Evolutionary conservation across 768 basidiomycete genomes (phyloP), one percentile per base, ranked within the genome.

Genomic region (Serendipita vermifera): DNA sequence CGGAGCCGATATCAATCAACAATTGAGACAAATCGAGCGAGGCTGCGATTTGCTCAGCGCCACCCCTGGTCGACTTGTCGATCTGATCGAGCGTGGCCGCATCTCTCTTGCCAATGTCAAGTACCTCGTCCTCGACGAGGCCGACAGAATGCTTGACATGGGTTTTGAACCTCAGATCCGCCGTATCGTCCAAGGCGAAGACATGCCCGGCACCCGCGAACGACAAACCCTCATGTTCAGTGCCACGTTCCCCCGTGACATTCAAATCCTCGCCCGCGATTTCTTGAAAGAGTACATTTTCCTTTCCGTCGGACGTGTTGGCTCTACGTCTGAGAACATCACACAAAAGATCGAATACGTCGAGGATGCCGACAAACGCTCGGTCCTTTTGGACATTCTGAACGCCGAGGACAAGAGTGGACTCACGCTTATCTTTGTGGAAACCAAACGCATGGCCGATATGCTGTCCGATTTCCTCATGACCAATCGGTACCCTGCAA

Each of bases 71-170:
- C 94, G 96, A 69, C 85, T 98, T 41, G 93, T 98, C 60, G 96
- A 99, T 72, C 77, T 99, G 59, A 94, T 99, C 63, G 96, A 99
- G 73, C 87, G 96, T 64, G 96, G 96, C 11, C 81, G 88, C 58
- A 97, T 99, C 76, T 90, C 87, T 66, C 79, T 99, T 59, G 81
- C 89, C 62, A 97, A 97, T 72, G 84, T 99, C 74, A 85, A 89
- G 64, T 98, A 96, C 71, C 85, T 99, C 57, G 96, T 99, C 26
- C 84, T 99, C 55, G 96, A 99, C 65, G 96, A 99, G 74, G 96
- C 96, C 59, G 96, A 99, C 76, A 87, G 96, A 65, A 99, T 99
- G 96, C 80, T 99, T 66, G 96, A 99, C 75, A 99, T 99, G 96
- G 96, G 96, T 84, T 99, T 99, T 77, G 96, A 99, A 71, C 96